A percentile compares a stretch with the other conserved stretches of the same genome.
Conservation (phyloP, 1,284 basidiomycete genomes). For the Neolentinus lepideus region DNA sequence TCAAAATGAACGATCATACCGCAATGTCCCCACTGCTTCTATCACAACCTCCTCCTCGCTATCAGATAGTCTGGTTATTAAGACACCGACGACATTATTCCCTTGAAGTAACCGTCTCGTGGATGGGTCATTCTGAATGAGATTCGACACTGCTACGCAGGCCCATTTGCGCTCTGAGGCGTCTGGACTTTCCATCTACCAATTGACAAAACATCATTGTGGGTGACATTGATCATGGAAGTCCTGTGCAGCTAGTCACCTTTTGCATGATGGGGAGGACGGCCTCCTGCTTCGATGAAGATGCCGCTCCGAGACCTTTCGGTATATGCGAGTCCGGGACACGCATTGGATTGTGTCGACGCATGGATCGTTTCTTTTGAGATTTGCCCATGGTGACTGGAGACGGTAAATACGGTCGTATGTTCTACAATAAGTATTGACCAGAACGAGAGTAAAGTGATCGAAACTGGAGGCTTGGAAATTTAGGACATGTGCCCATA, state of each 20-base stretch:
- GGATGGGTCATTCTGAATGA: slow-evolving; percentile 85
- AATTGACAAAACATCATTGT: neutral
- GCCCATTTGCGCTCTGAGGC: slow-evolving; percentile 84
- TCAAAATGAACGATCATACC: slow-evolving; percentile 36
- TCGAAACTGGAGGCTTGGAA: neutral
- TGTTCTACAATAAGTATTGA: neutral
- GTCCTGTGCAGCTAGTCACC: slow-evolving; percentile 29
- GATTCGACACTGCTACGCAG: slow-evolving; percentile 84
- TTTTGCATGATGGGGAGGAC: slow-evolving; percentile 86
- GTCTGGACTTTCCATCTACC: slow-evolving; percentile 69
- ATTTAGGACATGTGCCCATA: neutral
- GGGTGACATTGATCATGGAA: neutral
- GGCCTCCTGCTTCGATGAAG: slow-evolving; percentile 69
- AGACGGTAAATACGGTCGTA: neutral
- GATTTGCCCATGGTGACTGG: slow-evolving; percentile 72
- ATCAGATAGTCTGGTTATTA: slow-evolving; percentile 82
- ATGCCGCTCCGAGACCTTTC: slow-evolving; percentile 65
- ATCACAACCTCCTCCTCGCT: slow-evolving; percentile 81
- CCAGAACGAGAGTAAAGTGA: neutral
- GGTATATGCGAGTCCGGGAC: slow-evolving; percentile 88
- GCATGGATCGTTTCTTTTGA: slow-evolving; percentile 74
- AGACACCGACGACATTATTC: slow-evolving; percentile 81
- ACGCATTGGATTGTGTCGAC: slow-evolving; percentile 85
- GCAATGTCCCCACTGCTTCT: slow-evolving; percentile 78
- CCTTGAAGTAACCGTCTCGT: slow-evolving; percentile 84